These are phyloP conservation scores for Boletus huronensis DNA, from an alignment of 768 basidiomycete genomes.

Conservation along the genomic window DNA sequence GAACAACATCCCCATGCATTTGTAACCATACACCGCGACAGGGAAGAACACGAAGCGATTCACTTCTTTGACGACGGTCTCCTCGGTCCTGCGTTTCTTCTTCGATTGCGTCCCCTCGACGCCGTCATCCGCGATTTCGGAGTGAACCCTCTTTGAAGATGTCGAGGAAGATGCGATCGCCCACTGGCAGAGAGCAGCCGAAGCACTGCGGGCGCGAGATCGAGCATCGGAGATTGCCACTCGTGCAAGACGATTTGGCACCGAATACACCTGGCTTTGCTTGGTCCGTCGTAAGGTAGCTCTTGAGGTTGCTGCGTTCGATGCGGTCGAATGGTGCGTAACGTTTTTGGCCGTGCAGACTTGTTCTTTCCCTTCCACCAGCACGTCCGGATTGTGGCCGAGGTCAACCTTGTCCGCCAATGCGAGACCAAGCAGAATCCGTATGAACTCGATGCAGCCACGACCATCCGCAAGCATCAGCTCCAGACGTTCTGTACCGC, in stretches of 20 bases:
- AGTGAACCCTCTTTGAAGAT: slow-evolving; percentile 1
- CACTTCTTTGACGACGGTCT: neutral
- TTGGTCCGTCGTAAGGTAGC: neutral
- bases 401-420: neutral
- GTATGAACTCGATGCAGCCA: slow-evolving; percentile 9
- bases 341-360: neutral
- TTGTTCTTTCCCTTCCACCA: neutral
- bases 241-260: neutral
- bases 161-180: neutral
- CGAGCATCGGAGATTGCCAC: neutral
- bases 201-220: too few relatives aligned
- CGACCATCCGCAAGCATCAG: slow-evolving; percentile 3
- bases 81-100: neutral
- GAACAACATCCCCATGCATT: slow-evolving; percentile 1
- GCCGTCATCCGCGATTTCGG: neutral
- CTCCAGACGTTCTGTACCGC: slow-evolving; percentile 6
- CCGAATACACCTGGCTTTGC: neutral
- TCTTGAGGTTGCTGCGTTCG: neutral
- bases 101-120: neutral
- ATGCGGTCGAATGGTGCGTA: neutral
- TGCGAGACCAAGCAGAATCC: slow-evolving; percentile 10
- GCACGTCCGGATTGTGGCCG: neutral
- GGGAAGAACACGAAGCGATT: neutral
- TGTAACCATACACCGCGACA: neutral
- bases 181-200: neutral